These are phyloP conservation scores for Fusarium luffae DNA, from an alignment of 2,329 filamentous ascomycete genomes.

Conservation along the genomic window DNA sequence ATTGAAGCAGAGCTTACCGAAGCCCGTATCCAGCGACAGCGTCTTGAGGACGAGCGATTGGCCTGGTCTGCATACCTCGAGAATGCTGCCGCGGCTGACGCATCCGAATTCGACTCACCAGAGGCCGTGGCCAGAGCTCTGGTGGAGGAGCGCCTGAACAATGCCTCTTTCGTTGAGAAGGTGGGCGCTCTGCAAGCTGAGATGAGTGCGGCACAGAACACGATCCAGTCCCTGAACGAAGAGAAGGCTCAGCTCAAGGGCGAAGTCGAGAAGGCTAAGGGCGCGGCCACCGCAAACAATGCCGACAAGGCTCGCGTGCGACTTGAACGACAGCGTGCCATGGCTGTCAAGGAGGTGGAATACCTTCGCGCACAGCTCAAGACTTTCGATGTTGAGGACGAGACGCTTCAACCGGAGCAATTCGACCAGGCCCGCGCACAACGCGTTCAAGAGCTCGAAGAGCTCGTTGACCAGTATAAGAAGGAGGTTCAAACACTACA, in stretches of 20 bases:
- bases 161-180: constrained; percentile 81
- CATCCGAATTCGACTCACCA: constrained; percentile 85
- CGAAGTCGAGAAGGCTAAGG: constrained; percentile 78
- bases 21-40: constrained; percentile 81
- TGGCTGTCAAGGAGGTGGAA: constrained; percentile 92
- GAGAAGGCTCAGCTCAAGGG: constrained; percentile 73
- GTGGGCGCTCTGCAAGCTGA: constrained; percentile 84
- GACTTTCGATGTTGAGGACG: constrained; percentile 87
- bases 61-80: constrained; percentile 90
- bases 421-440: constrained; percentile 80
- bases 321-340: constrained; percentile 83
- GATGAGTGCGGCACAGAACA: constrained; percentile 78
- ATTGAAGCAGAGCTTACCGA: constrained; percentile 83
- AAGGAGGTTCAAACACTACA: constrained; percentile 80
- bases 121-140: constrained; percentile 88
- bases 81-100: constrained; percentile 69
- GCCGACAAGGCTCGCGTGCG: constrained; percentile 77
- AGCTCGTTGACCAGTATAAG: constrained; percentile 88
- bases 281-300: constrained; percentile 57
- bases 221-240: constrained; percentile 76
- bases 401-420: constrained; percentile 82
- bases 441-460: constrained; percentile 83
- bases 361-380: constrained; percentile 93
- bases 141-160: constrained; percentile 83
- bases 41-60: constrained; percentile 86